Evolutionary conservation across 441 rosid species (phyloP), one percentile per base, ranked within the genome.

Genomic region (Rhodomyrtus psidioides): DNA sequence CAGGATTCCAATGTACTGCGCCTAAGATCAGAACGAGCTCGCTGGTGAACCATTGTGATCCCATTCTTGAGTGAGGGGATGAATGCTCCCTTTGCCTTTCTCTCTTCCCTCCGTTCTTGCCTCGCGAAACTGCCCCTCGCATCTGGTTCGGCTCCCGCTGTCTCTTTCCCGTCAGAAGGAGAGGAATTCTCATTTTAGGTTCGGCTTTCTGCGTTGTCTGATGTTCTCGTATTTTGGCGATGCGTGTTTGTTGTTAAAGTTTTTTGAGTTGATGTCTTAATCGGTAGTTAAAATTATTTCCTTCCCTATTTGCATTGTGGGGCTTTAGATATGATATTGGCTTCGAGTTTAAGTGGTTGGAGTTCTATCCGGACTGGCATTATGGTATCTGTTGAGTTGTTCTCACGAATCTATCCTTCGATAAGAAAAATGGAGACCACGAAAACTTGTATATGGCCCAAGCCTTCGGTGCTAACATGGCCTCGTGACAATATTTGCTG

Each of bases 11-110:
- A 34, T 34, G 34, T 34, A 34, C 34, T 34, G 34, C 34, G 4
- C 34, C 34, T 34, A 34, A 34, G 34, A 34, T 34, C 2, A 34
- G 34, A 34, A 34, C 34, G 4, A 34, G 34, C 34, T 34, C 4
- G 34, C 34, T 34, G 4, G 34, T 34, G 34, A 4, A 34, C 4
- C 34, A 34, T 4, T 34, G 34, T 34, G 2, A 4, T 34, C 34
- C 34, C 34, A 34, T 34, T 34, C 34, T 34, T 34, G 34, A 34
- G 34, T 34, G 4, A 34, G 34, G 42, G 42, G 4, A 39, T 39
- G 42, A 39, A 39, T 90, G 84, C 87, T n/a, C 91, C 85, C 86
- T 91, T 34, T 85, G 91, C 83, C 86, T 91, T 65, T 90, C 93
- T 65, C 87, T 92, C 81, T 87, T 90, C 91, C 87, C 90, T 85